Evolutionary conservation across 306 rosid genomes (phyloP).

Genomic region (Pterocarpus santalinus): DNA sequence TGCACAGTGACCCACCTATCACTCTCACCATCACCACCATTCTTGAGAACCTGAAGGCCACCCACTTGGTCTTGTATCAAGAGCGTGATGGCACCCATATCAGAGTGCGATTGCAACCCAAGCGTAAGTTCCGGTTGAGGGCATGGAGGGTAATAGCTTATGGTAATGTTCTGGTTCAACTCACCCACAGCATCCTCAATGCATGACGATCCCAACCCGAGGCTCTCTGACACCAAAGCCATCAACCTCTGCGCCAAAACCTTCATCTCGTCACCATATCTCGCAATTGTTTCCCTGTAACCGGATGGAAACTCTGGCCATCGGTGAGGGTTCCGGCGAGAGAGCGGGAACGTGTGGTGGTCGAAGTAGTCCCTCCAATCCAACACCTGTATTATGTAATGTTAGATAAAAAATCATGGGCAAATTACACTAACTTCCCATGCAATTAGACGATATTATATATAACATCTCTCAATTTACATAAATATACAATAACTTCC

Average conservation of each 20-base stretch:
- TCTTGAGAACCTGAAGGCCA: slow-evolving; percentile 78
- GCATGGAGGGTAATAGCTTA: slow-evolving; percentile 87
- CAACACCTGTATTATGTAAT: slow-evolving; percentile 35
- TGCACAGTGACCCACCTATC: slow-evolving; percentile 72
- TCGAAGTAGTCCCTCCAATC: slow-evolving; percentile 98
- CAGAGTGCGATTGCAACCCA: slow-evolving; percentile 93
- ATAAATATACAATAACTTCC: no score
- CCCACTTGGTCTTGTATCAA: slow-evolving; percentile 87
- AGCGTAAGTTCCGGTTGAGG: slow-evolving; percentile 91
- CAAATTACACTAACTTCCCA: no score
- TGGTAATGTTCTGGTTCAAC: slow-evolving; percentile 81
- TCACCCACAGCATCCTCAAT: slow-evolving; percentile 77
- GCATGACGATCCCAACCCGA: slow-evolving; percentile 66
- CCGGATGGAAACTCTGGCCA: slow-evolving; percentile 77
- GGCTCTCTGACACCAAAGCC: slow-evolving; percentile 72
- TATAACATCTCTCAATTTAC: no score
- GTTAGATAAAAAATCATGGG: no score
- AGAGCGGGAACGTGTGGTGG: slow-evolving; percentile 85
- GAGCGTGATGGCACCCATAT: slow-evolving; percentile 80
- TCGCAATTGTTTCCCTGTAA: slow-evolving; percentile 58
- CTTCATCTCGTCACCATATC: slow-evolving; percentile 67
- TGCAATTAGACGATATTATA: no score
- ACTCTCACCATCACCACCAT: slow-evolving; percentile 38
- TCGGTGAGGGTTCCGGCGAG: slow-evolving; percentile 75
- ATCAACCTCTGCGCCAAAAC: slow-evolving; percentile 69